Evolutionary conservation across 306 rosid genomes (phyloP).

Genomic region (Lathyrus oleraceus): DNA sequence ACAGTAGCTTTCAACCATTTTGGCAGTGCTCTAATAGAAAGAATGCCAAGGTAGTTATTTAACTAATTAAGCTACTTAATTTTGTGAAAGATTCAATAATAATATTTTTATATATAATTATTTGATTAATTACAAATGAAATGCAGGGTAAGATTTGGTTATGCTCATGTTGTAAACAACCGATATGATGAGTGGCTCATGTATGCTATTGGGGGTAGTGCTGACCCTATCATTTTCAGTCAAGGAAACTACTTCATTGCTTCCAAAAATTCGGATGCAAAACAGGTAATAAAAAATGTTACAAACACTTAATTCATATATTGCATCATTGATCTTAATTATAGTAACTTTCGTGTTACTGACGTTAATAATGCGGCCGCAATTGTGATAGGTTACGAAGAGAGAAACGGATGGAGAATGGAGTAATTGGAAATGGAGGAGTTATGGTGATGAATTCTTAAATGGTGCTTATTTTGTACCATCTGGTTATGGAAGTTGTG

Average conservation of each 20-base stretch:
- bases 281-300: constrained; percentile 46
- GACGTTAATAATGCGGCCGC: neutral
- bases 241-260: constrained; percentile 75
- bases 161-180: constrained; percentile 87
- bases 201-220: constrained; percentile 95
- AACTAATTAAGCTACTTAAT: neutral
- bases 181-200: constrained; percentile 69
- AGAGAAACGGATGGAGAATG: constrained; percentile 56
- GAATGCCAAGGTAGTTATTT: constrained; percentile 71
- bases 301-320: neutral
- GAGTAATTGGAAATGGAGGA: constrained; percentile 86
- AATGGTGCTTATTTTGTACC: constrained; percentile 87
- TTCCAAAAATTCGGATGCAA: constrained; percentile 40
- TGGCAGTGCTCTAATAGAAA: constrained; percentile 53
- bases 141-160: constrained; percentile 79
- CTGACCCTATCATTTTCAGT: constrained; percentile 80
- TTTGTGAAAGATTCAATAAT: neutral
- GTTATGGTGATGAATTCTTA: constrained; percentile 54
- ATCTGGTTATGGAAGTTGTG: constrained; percentile 84
- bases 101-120: neutral
- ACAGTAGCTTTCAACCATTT: constrained; percentile 38
- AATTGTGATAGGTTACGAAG: constrained; percentile 63
- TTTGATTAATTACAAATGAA: constrained; percentile 9
- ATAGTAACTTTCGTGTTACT: neutral
- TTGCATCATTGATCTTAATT: neutral